phyloP scores from a whole-genome alignment of 2,329 filamentous ascomycete genomes.

The Bipolaris sorokiniana region DNA sequence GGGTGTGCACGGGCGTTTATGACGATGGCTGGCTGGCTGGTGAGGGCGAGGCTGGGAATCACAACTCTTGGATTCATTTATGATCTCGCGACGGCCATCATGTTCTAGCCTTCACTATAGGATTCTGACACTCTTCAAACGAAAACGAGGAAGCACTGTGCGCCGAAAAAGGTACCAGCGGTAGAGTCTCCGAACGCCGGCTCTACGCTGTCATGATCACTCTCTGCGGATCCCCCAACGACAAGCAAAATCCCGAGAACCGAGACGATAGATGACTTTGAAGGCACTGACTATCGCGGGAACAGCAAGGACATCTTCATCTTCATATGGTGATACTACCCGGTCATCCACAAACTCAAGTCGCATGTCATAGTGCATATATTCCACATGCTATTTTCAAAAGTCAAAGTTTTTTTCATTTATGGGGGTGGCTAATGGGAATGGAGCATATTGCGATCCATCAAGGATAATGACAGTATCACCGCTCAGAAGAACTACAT shows the following conservation, averaged over 20 bases:
- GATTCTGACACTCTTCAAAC: neutral
- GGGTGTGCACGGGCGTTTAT: neutral
- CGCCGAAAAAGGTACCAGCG: neutral
- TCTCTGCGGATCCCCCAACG: neutral
- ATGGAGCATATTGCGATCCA: slow-evolving; percentile 6
- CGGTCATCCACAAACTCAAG: neutral
- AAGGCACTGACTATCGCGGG: too few species aligned
- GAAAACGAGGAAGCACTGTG: neutral
- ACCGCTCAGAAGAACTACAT: slow-evolving; percentile 10
- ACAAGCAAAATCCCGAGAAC: neutral
- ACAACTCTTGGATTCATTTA: neutral
- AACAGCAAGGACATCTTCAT: neutral
- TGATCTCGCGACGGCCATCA: neutral
- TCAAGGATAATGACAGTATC: slow-evolving; percentile 2
- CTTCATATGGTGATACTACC: neutral
- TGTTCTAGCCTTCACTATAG: neutral
- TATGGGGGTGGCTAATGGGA: slow-evolving; percentile 9
- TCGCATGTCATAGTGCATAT: neutral
- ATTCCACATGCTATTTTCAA: neutral
- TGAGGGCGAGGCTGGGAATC: neutral
- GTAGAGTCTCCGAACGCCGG: neutral
- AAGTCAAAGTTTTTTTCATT: slow-evolving; percentile 7
- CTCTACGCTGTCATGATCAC: neutral
- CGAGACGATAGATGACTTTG: neutral
- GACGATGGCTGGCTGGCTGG: neutral